These are phyloP conservation scores for Lyophyllum semitale DNA, from an alignment of 768 basidiomycete genomes.

Conservation along the genomic window DNA sequence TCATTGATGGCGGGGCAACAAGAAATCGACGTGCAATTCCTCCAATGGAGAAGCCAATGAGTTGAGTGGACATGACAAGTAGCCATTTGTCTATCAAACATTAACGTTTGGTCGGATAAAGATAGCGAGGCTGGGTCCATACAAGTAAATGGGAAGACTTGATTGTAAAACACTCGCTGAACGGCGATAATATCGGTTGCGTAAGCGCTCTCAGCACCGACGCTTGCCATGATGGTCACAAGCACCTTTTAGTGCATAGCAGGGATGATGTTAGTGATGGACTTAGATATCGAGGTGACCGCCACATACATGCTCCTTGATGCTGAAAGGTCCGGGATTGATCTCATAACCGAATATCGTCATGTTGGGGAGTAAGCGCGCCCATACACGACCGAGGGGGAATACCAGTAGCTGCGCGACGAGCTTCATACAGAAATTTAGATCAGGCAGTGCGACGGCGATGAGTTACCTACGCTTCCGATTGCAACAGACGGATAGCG, in stretches of 20 bases:
- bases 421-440: conserved; percentile 32
- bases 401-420: conserved; percentile 75
- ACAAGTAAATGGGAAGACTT: conserved; percentile 54
- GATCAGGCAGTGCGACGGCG: background rate
- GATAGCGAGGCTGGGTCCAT: conserved; percentile 6
- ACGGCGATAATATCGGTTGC: conserved; percentile 77
- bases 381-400: conserved; percentile 69
- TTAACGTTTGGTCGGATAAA: background rate
- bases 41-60: conserved; percentile 60
- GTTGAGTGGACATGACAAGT: conserved; percentile 70
- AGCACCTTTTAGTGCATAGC: conserved; percentile 44
- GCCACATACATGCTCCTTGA: conserved; percentile 57
- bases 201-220: conserved; percentile 57
- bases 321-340: conserved; percentile 76
- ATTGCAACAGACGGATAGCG: conserved; percentile 68
- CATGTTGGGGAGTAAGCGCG: conserved; percentile 54
- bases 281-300: background rate
- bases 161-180: conserved; percentile 68
- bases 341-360: conserved; percentile 59
- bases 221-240: conserved; percentile 66
- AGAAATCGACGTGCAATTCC: conserved; percentile 66
- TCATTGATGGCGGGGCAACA: conserved; percentile 67
- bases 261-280: conserved; percentile 1
- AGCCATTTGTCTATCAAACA: conserved; percentile 51
- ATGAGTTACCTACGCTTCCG: conserved; percentile 40